Evolutionary conservation across 345 rosid genomes (phyloP), one percentile per base, ranked within the genome.

Genomic region (Aquilaria malaccensis): DNA sequence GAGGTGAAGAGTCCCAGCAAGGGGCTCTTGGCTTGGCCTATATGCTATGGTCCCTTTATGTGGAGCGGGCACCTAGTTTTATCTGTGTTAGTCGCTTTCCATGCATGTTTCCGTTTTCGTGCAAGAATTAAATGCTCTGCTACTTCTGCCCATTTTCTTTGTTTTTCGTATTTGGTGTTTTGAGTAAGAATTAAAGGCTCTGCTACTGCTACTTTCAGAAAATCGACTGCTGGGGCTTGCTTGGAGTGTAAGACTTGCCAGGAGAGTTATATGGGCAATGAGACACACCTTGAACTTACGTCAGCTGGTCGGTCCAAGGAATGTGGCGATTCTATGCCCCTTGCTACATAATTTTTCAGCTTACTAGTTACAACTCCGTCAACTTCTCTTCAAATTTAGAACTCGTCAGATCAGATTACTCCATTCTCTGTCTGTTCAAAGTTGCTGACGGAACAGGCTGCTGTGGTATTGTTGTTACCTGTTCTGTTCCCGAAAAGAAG

Each of bases 21-120:
- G 59, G 66, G 61, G 54, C 57, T 76, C 30, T 72, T 92, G 66
- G 96, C 96, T 57, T 92, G 97, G 72, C 98, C 98, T 33, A 75
- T 89, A 30, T 89, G 98, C 75, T 89, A 79, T 58, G 51, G 64
- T 65, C 83, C 78, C 3, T 69, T 92, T 3, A 69, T 72, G 11
- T 32, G 56, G 67, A 69, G 51, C 9, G 67, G 77, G 45, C 80
- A 67, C 57, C 56, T 73, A 11, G 59, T 65, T 62, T 70, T 74
- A 55, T 78, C 76, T 48, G 55, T 80, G 96, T 85, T 65, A 73
- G 95, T 68, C 53, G 58, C 3, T 65, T 62, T 52, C 6, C 47
- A 64, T 13, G 13, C 22, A 1, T 22, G 22, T 22, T 13, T 51
- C 7, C 10, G 22, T 37, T 41, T 60, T 33, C 30, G 30, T 3